Evolutionary conservation across 2,329 filamentous ascomycete genomes (phyloP).

Genomic region (Fusarium pseudonygamai): DNA sequence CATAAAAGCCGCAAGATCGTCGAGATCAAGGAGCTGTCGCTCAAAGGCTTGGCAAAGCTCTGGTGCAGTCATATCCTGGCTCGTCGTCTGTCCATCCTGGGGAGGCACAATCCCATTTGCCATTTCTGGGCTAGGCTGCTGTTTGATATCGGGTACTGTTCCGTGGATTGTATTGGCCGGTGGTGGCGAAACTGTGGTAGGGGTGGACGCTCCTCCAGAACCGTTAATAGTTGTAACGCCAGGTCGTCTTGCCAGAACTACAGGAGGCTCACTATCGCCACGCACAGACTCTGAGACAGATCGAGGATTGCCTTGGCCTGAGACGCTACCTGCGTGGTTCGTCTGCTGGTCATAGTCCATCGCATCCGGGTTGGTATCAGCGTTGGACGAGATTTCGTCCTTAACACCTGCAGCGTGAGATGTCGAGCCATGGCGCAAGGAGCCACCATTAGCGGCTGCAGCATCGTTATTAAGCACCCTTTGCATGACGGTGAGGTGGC

Average conservation of each 20-base stretch:
- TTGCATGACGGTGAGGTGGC: conserved; percentile 69
- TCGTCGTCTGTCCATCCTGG: conserved; percentile 49
- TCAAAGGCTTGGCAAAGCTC: conserved; percentile 69
- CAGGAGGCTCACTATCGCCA: conserved; percentile 63
- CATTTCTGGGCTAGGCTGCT: conserved; percentile 48
- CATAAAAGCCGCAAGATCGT: conserved; percentile 71
- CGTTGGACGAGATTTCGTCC: conserved; percentile 65
- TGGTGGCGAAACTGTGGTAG: conserved; percentile 58
- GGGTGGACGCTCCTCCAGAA: conserved; percentile 59
- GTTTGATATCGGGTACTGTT: conserved; percentile 49
- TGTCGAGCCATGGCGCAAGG: conserved; percentile 49
- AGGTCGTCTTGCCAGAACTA: conserved; percentile 58
- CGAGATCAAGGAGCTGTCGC: conserved; percentile 67
- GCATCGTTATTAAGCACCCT: conserved; percentile 67
- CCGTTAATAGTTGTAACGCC: conserved; percentile 69
- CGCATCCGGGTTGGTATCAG: conserved; percentile 63
- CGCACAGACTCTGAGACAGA: conserved; percentile 54
- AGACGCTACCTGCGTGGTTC: conserved; percentile 28
- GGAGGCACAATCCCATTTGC: conserved; percentile 45
- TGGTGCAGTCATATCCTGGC: conserved; percentile 65
- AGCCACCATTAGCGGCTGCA: conserved; percentile 41
- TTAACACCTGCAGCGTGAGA: conserved; percentile 53
- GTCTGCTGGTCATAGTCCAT: conserved; percentile 66
- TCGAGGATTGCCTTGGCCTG: conserved; percentile 47
- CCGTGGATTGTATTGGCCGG: conserved; percentile 40